Conservation (phyloP, 768 basidiomycete species). For the Mycena galopus region DNA sequence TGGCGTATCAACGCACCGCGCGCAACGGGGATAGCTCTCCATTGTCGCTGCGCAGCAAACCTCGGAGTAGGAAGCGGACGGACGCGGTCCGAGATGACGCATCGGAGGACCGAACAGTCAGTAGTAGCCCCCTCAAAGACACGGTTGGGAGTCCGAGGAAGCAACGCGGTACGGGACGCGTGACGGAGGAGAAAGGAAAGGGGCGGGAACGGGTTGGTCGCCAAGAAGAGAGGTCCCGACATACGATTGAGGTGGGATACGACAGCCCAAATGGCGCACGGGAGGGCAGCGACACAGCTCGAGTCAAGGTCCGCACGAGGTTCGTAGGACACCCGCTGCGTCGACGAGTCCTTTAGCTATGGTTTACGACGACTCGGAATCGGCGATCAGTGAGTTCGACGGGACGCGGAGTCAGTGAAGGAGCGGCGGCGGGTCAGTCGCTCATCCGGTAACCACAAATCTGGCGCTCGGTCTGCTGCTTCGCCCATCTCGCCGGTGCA, state of each 20-base stretch:
- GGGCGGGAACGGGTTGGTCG: constrained; percentile 9
- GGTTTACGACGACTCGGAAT: constrained; percentile 3
- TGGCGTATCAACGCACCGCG: constrained; percentile 62
- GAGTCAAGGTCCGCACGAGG: constrained; percentile 8
- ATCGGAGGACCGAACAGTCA: not conserved
- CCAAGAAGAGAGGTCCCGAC: constrained; percentile 61
- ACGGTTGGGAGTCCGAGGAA: constrained; percentile 29
- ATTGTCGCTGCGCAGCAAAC: constrained; percentile 1
- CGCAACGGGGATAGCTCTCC: not conserved
- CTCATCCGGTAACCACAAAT: constrained; percentile 8
- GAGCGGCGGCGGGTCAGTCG: constrained; percentile 19
- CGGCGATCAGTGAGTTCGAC: not conserved
- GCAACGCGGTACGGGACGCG: constrained; percentile 12
- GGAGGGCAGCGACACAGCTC: constrained; percentile 22
- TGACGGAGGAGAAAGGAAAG: constrained; percentile 24
- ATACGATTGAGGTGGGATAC: constrained; percentile 98
- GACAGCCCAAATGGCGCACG: constrained; percentile 55
- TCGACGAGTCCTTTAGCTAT: constrained; percentile 1
- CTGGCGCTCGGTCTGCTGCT: constrained; percentile 7
- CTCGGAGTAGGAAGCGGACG: constrained; percentile 12
- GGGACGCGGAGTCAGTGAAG: constrained; percentile 4
- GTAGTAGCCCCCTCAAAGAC: constrained; percentile 9
- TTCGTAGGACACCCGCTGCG: constrained; percentile 10
- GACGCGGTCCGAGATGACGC: constrained; percentile 45
- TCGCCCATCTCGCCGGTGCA: constrained; percentile 13